Evolutionary conservation across 768 basidiomycete genomes (phyloP).

Genomic region (Boletellus ananas): DNA sequence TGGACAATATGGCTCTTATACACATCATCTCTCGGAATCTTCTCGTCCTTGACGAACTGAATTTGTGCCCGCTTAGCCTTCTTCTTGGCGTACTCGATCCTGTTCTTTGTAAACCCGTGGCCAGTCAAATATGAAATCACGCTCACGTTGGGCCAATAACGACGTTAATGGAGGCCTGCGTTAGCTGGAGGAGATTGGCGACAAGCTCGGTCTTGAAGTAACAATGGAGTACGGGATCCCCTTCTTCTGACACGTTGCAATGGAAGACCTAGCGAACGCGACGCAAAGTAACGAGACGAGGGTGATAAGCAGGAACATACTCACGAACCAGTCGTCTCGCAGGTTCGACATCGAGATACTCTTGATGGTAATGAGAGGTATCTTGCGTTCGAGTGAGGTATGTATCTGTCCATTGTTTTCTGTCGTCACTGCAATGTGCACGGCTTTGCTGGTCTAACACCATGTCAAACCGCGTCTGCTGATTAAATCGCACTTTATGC

Average conservation of each 20-base stretch:
- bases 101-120: slow-evolving; percentile 32
- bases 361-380: slow-evolving; percentile 84
- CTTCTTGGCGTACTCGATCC: slow-evolving; percentile 91
- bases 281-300: slow-evolving; percentile 7
- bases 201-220: slow-evolving; percentile 95
- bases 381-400: slow-evolving; percentile 76
- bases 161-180: slow-evolving; percentile 71
- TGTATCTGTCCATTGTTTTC: slow-evolving; percentile 57
- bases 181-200: slow-evolving; percentile 75
- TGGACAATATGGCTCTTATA: slow-evolving; percentile 94
- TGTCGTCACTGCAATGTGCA: slow-evolving; percentile 67
- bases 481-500: slow-evolving; percentile 27
- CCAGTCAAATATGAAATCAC: background rate
- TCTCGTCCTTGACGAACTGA: slow-evolving; percentile 87
- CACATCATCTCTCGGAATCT: slow-evolving; percentile 66
- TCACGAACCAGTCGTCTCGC: slow-evolving; percentile 92
- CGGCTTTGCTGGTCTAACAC: slow-evolving; percentile 55
- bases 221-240: slow-evolving; percentile 88
- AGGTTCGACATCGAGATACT: slow-evolving; percentile 83
- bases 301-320: slow-evolving; percentile 14
- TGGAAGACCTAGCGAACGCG: slow-evolving; percentile 60
- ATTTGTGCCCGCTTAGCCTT: slow-evolving; percentile 91
- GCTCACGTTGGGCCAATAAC: slow-evolving; percentile 75
- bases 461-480: background rate
- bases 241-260: slow-evolving; percentile 78